Evolutionary conservation across 208 protist genomes (phyloP).

Genomic region (Strigomonas culicis): DNA sequence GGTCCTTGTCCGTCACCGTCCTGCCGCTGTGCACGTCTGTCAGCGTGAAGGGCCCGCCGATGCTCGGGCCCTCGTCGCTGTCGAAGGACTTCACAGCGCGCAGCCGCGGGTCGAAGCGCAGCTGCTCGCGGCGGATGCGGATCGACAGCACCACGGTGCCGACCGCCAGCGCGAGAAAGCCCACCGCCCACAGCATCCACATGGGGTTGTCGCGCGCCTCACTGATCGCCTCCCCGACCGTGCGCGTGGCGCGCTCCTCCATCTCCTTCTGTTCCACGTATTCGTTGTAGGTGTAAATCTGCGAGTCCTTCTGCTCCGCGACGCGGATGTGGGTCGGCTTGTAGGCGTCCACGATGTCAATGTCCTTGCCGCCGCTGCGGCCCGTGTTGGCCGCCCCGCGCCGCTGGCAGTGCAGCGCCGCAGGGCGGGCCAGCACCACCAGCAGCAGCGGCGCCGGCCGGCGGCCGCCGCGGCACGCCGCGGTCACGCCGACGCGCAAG

Average conservation of each 20-base stretch:
- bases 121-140: slow-evolving; percentile 68
- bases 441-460: neutral
- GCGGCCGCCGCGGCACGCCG: too few species aligned
- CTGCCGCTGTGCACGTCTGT: slow-evolving; percentile 55
- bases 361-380: slow-evolving; percentile 57
- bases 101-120: slow-evolving; percentile 74
- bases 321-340: slow-evolving; percentile 75
- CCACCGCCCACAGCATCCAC: slow-evolving; percentile 76
- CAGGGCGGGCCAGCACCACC: neutral
- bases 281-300: slow-evolving; percentile 79
- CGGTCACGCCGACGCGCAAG: too few species aligned
- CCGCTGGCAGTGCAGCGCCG: neutral
- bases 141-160: slow-evolving; percentile 72
- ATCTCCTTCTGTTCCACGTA: slow-evolving; percentile 73
- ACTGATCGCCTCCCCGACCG: slow-evolving; percentile 42
- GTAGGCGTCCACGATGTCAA: slow-evolving; percentile 54
- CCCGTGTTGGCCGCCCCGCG: slow-evolving; percentile 28
- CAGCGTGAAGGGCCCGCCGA: slow-evolving; percentile 71
- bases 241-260: slow-evolving; percentile 31
- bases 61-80: slow-evolving; percentile 60
- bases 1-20: slow-evolving; percentile 64
- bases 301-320: slow-evolving; percentile 65
- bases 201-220: slow-evolving; percentile 70
- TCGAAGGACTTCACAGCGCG: slow-evolving; percentile 73
- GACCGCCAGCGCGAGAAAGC: slow-evolving; percentile 42